phyloP scores from a whole-genome alignment of 257 asterid species.

The Salvia hispanica region DNA sequence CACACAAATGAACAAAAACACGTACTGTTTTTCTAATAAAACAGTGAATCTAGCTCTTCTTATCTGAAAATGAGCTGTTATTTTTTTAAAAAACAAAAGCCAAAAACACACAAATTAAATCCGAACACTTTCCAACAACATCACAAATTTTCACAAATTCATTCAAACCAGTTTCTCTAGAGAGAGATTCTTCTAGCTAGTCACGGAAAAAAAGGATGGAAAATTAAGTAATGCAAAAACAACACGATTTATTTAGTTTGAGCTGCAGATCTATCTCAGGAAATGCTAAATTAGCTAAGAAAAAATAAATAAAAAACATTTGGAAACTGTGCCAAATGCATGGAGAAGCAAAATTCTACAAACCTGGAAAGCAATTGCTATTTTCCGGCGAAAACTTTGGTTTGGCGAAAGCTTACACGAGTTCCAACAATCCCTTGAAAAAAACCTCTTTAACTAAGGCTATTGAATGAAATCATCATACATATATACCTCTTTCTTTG shows the following conservation, averaged over 20 bases:
- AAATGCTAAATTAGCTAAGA: slow-evolving; percentile 16
- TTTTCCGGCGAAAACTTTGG: slow-evolving; percentile 56
- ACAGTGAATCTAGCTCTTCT: not conserved
- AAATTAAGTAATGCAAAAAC: slow-evolving; percentile 18
- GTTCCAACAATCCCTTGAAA: slow-evolving; percentile 47
- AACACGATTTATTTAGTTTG: slow-evolving; percentile 2
- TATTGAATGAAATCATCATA: slow-evolving; percentile 31
- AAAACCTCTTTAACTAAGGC: slow-evolving; percentile 22
- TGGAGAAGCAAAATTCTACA: slow-evolving; percentile 33
- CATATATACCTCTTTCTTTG: slow-evolving; percentile 44
- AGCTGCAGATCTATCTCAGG: slow-evolving; percentile 42
- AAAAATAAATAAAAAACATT: slow-evolving; percentile 33
- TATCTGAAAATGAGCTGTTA: too few relatives aligned
- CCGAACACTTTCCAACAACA: not conserved
- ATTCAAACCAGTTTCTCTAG: not conserved
- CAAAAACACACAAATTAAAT: not conserved
- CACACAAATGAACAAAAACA: not conserved
- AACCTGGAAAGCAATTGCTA: slow-evolving; percentile 69
- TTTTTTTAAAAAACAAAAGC: not conserved
- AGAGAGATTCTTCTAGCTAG: not conserved
- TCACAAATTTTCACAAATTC: not conserved
- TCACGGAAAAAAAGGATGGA: not conserved
- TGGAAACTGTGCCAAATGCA: slow-evolving; percentile 46
- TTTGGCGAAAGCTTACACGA: slow-evolving; percentile 49
- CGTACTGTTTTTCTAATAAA: not conserved